These are phyloP conservation scores for Tuber aestivum DNA, from an alignment of 495 filamentous ascomycete species.

Conservation along the genomic window DNA sequence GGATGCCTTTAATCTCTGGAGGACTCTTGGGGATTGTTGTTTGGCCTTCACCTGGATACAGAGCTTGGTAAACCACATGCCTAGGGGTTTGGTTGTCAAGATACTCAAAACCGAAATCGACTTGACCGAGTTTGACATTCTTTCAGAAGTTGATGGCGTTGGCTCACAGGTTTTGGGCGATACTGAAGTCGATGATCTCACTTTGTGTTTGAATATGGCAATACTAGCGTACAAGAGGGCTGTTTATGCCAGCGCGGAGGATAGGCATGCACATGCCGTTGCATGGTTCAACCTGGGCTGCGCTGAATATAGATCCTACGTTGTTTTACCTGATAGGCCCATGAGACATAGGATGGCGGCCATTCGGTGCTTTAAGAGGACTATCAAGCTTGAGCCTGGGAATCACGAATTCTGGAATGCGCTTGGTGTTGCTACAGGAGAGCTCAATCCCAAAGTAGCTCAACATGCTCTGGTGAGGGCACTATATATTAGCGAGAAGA, in stretches of 20 bases:
- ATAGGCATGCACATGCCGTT: slow-evolving; percentile 86
- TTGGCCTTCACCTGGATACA: slow-evolving; percentile 74
- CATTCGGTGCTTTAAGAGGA: slow-evolving; percentile 88
- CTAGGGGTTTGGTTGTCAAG: slow-evolving; percentile 49
- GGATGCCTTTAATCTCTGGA: slow-evolving; percentile 91
- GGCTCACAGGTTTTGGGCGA: slow-evolving; percentile 48
- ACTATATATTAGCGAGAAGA: slow-evolving; percentile 83
- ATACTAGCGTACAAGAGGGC: slow-evolving; percentile 85
- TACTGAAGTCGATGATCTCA: slow-evolving; percentile 48
- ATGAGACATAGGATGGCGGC: slow-evolving; percentile 59
- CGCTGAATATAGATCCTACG: slow-evolving; percentile 78
- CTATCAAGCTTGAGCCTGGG: slow-evolving; percentile 90
- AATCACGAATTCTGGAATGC: slow-evolving; percentile 98
- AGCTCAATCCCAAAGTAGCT: slow-evolving; percentile 75
- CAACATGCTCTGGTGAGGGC: slow-evolving; percentile 94
- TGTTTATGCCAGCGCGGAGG: slow-evolving; percentile 63
- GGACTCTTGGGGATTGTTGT: slow-evolving; percentile 83
- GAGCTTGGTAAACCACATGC: slow-evolving; percentile 55
- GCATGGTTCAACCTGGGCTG: slow-evolving; percentile 96
- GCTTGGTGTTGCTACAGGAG: slow-evolving; percentile 80
- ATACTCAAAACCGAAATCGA: slow-evolving; percentile 55
- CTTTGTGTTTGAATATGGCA: slow-evolving; percentile 55
- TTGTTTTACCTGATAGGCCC: slow-evolving; percentile 51
- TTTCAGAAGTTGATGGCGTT: slow-evolving; percentile 67
- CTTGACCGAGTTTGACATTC: slow-evolving; percentile 53